Evolutionary conservation across 345 rosid genomes (phyloP), one percentile per base, ranked within the genome.

Genomic region (Dimocarpus longan): DNA sequence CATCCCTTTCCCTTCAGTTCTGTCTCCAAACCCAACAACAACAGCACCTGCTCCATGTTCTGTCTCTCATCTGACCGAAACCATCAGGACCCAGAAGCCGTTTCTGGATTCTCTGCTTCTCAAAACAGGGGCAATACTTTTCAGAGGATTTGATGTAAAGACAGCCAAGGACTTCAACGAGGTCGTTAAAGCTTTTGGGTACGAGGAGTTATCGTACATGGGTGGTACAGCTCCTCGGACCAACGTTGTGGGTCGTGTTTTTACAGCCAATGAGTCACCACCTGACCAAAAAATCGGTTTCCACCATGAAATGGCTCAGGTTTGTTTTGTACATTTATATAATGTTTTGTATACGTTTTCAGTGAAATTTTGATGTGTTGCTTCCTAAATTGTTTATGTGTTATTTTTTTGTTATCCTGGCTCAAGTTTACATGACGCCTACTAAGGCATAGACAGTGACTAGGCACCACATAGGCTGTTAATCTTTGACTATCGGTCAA

Each of bases 261-360:
- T 92, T 81, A 95, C 98, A 1, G 94, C 98, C 68, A 95, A 95
- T 60, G 98, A 95, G 74, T 93, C 97, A 68, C 98, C 98, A 0
- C 94, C 98, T 21, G 94, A 95, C 50, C 98, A 93, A 81, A 93
- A 92, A 76, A 95, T 95, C 59, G 93, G 92, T 10, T 95, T 93
- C 73, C 98, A 95, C 85, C 98, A 95, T 66, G 98, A 95, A 79
- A 93, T 95, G 98, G 94, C 97, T 71, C 98, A 93, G 95, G 98
- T 89, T 42, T 37, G 15, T 1, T 32, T 32, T 32, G 37, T 32
- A 32, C 37, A 32, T 32, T 32, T 32, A 2, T 32, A 32, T 32
- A 32, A 32, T 32, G 37, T 32, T 32, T 32, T 32, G 37, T 32
- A 32, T 32, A 2, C 2, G 37, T 32, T 32, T 32, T 32, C 2